Evolutionary conservation across 257 asterid species (phyloP).

Genomic region (Hygrophila difformis): DNA sequence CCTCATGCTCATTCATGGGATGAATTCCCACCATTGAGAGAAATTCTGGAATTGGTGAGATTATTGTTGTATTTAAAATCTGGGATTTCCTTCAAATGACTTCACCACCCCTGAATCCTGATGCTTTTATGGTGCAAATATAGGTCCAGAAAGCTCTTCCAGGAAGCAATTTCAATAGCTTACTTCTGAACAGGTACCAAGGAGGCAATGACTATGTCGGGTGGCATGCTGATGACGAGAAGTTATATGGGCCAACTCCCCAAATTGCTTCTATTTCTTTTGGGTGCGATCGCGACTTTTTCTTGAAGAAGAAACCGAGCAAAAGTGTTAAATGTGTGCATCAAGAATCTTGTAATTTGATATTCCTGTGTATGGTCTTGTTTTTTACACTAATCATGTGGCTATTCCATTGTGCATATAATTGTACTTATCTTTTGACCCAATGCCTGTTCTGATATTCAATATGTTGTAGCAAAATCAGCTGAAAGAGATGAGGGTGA

Average conservation of each 20-base stretch:
- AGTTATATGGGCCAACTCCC: slow-evolving; percentile 82
- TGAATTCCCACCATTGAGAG: slow-evolving; percentile 75
- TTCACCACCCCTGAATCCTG: background rate
- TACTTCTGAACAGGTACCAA: slow-evolving; percentile 67
- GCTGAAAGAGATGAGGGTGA: slow-evolving; percentile 32
- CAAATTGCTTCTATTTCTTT: slow-evolving; percentile 83
- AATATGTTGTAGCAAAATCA: slow-evolving; percentile 14
- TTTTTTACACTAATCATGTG: background rate
- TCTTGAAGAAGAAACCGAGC: slow-evolving; percentile 63
- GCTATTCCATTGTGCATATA: background rate
- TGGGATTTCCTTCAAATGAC: slow-evolving; percentile 8
- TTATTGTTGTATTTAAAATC: background rate
- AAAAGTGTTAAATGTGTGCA: slow-evolving; percentile 40
- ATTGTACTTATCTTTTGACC: background rate
- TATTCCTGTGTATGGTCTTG: background rate
- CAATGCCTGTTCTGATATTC: background rate
- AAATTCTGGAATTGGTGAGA: slow-evolving; percentile 57
- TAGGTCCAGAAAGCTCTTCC: slow-evolving; percentile 78
- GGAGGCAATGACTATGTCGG: slow-evolving; percentile 90
- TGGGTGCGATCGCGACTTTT: slow-evolving; percentile 88
- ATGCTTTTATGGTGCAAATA: slow-evolving; percentile 17
- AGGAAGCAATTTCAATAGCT: slow-evolving; percentile 84
- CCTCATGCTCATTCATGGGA: slow-evolving; percentile 89
- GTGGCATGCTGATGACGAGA: slow-evolving; percentile 99
- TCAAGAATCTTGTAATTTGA: background rate